phyloP scores from a whole-genome alignment of 1,139 yeast species.

The Pichia sorboxylosa region DNA sequence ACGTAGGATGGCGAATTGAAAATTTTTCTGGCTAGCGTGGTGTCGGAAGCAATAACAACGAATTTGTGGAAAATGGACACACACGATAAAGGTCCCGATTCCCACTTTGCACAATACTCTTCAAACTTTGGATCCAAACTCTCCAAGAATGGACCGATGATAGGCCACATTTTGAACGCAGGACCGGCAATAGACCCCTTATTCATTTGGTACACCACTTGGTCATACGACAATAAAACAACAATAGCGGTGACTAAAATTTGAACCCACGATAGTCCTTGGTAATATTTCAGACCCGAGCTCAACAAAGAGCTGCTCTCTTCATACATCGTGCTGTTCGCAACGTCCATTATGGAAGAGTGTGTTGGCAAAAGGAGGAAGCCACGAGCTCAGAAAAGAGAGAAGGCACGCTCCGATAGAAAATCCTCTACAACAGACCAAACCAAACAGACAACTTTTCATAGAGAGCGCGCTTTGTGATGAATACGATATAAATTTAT shows the following conservation, averaged over 20 bases:
- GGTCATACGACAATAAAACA: conserved; percentile 59
- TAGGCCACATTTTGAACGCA: conserved; percentile 73
- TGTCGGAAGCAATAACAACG: conserved; percentile 84
- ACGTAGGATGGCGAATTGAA: conserved; percentile 77
- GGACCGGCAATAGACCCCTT: conserved; percentile 94
- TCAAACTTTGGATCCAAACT: conserved; percentile 94
- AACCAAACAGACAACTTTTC: too few relatives aligned
- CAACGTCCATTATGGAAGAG: background rate
- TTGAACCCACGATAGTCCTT: conserved; percentile 35
- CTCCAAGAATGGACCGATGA: conserved; percentile 92
- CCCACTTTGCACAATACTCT: conserved; percentile 88
- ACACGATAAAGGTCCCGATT: conserved; percentile 85
- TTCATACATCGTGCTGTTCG: background rate
- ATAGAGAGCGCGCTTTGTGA: too few relatives aligned
- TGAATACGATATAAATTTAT: too few relatives aligned
- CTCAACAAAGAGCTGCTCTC: background rate
- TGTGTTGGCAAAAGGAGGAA: too few relatives aligned
- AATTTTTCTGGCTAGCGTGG: conserved; percentile 85
- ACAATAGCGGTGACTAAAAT: conserved; percentile 39
- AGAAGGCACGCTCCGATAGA: too few relatives aligned
- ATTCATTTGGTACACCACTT: conserved; percentile 59
- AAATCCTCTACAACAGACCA: too few relatives aligned
- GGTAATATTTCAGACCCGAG: background rate
- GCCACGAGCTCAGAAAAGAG: too few relatives aligned
- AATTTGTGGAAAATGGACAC: conserved; percentile 96